Percentiles rank a stretch among this genome's conserved stretches.
phyloP scores from a whole-genome alignment of 1,284 basidiomycete species.

The Fomitiporia mediterranea region DNA sequence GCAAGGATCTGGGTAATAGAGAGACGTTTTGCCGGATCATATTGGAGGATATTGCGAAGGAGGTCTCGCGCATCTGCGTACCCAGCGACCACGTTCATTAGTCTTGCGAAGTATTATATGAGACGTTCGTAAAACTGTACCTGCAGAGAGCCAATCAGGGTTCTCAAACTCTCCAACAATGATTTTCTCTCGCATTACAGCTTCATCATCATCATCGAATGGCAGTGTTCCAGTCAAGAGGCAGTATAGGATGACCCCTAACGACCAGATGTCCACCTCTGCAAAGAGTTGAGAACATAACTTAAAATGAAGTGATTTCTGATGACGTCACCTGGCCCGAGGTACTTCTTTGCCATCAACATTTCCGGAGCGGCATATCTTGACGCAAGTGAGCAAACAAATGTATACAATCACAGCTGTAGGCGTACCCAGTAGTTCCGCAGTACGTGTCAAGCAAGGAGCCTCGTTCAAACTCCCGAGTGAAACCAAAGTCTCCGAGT shows the following conservation, averaged over 20 bases:
- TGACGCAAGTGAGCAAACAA: constrained; percentile 5
- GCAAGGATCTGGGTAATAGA: constrained; percentile 83
- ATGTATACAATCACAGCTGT: background rate
- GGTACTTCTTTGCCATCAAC: constrained; percentile 84
- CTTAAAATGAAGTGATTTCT: constrained; percentile 24
- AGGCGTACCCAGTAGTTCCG: constrained; percentile 78
- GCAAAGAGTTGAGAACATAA: constrained; percentile 20
- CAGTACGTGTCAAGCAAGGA: constrained; percentile 91
- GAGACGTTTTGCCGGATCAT: constrained; percentile 72
- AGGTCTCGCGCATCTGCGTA: constrained; percentile 75
- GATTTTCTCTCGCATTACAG: constrained; percentile 84
- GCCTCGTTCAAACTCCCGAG: constrained; percentile 87
- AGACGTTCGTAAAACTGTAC: constrained; percentile 36
- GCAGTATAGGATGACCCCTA: constrained; percentile 94
- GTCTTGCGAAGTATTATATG: background rate
- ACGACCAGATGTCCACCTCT: constrained; percentile 98
- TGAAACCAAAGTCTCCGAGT: constrained; percentile 96
- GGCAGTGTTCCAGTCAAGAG: constrained; percentile 92
- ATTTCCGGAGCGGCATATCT: constrained; percentile 92
- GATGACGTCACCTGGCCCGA: constrained; percentile 68
- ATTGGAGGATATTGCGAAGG: constrained; percentile 74
- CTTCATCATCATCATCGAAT: constrained; percentile 96
- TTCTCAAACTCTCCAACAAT: constrained; percentile 87
- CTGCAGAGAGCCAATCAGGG: constrained; percentile 84
- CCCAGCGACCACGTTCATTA: constrained; percentile 3